Percentiles rank a stretch among this genome's conserved stretches.
These are phyloP conservation scores for Megacollybia platyphylla DNA, from an alignment of 1,284 basidiomycete genomes.

Conservation along the genomic window DNA sequence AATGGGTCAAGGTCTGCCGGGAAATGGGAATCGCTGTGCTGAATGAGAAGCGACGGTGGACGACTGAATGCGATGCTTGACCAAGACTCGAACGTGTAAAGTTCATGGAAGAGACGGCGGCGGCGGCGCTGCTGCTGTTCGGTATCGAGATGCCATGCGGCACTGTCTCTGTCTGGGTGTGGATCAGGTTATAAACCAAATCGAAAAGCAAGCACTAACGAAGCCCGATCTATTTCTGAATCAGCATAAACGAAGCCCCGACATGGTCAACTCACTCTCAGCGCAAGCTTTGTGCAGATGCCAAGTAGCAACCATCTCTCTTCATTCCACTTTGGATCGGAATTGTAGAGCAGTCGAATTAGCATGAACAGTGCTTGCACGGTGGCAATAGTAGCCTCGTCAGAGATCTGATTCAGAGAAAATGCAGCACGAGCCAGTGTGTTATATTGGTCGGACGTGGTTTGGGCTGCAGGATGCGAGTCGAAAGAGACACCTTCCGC, in stretches of 20 bases:
- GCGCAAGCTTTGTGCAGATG: slow-evolving; percentile 25
- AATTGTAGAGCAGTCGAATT: slow-evolving; percentile 27
- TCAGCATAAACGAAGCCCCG: background rate
- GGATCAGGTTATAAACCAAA: background rate
- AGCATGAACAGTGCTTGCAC: slow-evolving; percentile 36
- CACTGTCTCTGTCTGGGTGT: slow-evolving; percentile 35
- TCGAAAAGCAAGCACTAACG: slow-evolving; percentile 21
- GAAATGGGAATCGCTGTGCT: slow-evolving; percentile 35
- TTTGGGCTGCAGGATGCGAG: slow-evolving; percentile 13
- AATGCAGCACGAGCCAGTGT: slow-evolving; percentile 31
- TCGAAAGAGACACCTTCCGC: slow-evolving; percentile 30
- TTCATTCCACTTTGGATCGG: slow-evolving; percentile 29
- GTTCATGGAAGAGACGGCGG: slow-evolving; percentile 39
- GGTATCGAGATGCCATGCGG: slow-evolving; percentile 31
- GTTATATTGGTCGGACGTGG: slow-evolving; percentile 25
- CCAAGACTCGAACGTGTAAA: slow-evolving; percentile 37
- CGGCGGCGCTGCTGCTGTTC: slow-evolving; percentile 37
- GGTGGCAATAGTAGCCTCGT: slow-evolving; percentile 29
- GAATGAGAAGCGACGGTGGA: slow-evolving; percentile 29
- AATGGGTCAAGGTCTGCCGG: slow-evolving; percentile 28
- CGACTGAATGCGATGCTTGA: slow-evolving; percentile 32
- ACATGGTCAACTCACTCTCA: slow-evolving; percentile 22
- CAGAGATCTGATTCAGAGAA: slow-evolving; percentile 27
- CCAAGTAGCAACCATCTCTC: slow-evolving; percentile 35
- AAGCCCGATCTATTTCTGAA: slow-evolving; percentile 28